Conservation (phyloP, 1,284 basidiomycete genomes). For the Puccinia triticina region DNA sequence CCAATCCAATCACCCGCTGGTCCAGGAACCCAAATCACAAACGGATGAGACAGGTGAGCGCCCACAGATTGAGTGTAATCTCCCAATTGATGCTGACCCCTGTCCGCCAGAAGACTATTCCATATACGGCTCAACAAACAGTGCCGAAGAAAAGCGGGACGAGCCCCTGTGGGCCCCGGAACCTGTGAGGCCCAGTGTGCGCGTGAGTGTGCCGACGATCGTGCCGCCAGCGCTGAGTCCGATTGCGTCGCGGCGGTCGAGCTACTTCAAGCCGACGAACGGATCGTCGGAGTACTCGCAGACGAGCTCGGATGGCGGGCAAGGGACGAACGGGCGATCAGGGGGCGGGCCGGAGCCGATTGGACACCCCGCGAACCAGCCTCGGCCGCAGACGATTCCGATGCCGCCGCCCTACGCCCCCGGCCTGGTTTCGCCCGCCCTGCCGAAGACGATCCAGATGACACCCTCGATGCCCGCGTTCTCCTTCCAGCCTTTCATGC, state of each 20-base stretch:
- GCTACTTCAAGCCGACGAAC: slow-evolving; percentile 32
- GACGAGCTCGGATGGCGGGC: not conserved
- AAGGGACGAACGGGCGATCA: not conserved
- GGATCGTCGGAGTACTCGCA: not conserved
- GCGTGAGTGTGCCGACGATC: not conserved
- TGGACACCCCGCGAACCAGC: slow-evolving; percentile 22
- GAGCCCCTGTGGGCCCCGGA: slow-evolving; percentile 29
- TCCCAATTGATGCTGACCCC: not conserved
- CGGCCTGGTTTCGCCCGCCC: slow-evolving; percentile 7
- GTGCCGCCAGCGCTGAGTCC: slow-evolving; percentile 25
- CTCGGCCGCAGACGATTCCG: slow-evolving; percentile 29
- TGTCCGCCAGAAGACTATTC: not conserved
- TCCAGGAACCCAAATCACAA: not conserved
- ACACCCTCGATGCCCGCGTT: slow-evolving; percentile 63
- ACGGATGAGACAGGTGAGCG: not conserved
- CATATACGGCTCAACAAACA: not conserved
- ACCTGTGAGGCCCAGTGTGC: not conserved
- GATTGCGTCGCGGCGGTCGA: slow-evolving; percentile 35
- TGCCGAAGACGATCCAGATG: slow-evolving; percentile 54
- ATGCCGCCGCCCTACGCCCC: slow-evolving; percentile 40
- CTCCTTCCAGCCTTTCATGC: slow-evolving; percentile 60
- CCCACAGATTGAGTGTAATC: not conserved
- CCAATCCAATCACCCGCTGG: not conserved
- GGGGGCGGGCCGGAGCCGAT: slow-evolving; percentile 13
- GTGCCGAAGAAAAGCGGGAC: not conserved